Evolutionary conservation across 495 filamentous ascomycete species (phyloP), one percentile per base, ranked within the genome.

Genomic region (Talaromyces stipitatus): DNA sequence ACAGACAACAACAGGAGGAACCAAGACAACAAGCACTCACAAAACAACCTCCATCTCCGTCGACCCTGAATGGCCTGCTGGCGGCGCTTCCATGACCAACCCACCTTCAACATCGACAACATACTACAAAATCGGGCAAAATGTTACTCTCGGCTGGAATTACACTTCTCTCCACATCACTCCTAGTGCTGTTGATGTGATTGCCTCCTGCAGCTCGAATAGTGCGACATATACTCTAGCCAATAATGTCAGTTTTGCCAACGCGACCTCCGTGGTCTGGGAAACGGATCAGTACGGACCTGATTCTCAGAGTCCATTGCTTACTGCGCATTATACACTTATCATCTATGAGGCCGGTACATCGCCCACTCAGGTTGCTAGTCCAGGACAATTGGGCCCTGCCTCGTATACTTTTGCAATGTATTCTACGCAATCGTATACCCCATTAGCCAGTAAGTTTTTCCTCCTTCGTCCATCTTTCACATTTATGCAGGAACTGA

Each of bases 111-210:
- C 76, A 4, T 80, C 83, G 7, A 73, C 82, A 4, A 83, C 85
- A 59, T 89, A 90, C 66, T 97, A 90, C 83, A 92, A 92, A 70
- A 87, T 97, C 66, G 89, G 88, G 16, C 85, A 97, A 33, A 79
- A 79, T 54, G 76, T 96, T 14, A 96, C 91, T 1, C 92, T 92
- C 69, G 85, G 74, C 0, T 98, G 92, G 92, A 97, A 97, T 71
- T 97, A 96, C 74, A 98, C 94, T 2, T 90, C 87, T 45, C 75
- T 98, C 36, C 80, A 81, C 27, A 84, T 84, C 16, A 86, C 84
- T 1, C 94, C 94, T 0, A 84, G 82, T 2, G 85, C 82, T 28
- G 72, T 98, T 62, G 88, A 98, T 62, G 82, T 97, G 3, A 71
- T 94, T 28, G 88, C 94, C 10, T 85, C 83, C 23, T 95, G 89